Evolutionary conservation across 176 grass and related monocot species (phyloP).

Genomic region (Musa troglodytarum): DNA sequence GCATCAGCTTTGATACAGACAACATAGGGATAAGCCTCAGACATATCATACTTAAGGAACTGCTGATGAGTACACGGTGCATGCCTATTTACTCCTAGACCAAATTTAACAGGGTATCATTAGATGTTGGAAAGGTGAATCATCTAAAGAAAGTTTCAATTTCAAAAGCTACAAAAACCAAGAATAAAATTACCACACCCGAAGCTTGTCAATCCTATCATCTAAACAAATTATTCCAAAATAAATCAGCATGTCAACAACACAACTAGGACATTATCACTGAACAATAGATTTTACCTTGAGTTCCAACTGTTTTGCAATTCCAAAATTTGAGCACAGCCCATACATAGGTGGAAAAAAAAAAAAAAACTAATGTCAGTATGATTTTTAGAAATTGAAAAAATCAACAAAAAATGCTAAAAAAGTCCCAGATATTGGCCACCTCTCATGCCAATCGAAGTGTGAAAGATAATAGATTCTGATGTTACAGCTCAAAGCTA

Average conservation of each 20-base stretch:
- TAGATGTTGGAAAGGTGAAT: too few species aligned
- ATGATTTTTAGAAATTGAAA: constrained; percentile 23
- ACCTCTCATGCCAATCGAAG: not conserved
- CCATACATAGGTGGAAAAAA: constrained; percentile 20
- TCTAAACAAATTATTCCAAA: not conserved
- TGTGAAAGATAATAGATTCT: not conserved
- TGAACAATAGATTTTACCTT: constrained; percentile 49
- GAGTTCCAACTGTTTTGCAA: constrained; percentile 69
- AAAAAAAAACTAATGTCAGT: constrained; percentile 19
- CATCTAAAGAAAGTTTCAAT: too few species aligned
- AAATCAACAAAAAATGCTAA: not conserved
- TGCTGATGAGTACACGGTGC: too few species aligned
- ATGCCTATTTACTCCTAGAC: too few species aligned
- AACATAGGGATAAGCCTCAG: too few species aligned
- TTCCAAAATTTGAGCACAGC: constrained; percentile 16
- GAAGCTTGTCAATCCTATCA: too few species aligned
- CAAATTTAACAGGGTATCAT: too few species aligned
- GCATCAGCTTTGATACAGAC: too few species aligned
- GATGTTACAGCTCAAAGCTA: constrained; percentile 12
- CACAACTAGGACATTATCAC: not conserved
- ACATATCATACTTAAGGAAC: too few species aligned
- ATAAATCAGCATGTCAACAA: not conserved
- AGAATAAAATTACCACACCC: too few species aligned
- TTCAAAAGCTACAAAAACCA: too few species aligned
- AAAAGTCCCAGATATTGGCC: constrained; percentile 5